These are phyloP conservation scores for Dipteronia dyeriana DNA, from an alignment of 345 rosid species.

Conservation along the genomic window DNA sequence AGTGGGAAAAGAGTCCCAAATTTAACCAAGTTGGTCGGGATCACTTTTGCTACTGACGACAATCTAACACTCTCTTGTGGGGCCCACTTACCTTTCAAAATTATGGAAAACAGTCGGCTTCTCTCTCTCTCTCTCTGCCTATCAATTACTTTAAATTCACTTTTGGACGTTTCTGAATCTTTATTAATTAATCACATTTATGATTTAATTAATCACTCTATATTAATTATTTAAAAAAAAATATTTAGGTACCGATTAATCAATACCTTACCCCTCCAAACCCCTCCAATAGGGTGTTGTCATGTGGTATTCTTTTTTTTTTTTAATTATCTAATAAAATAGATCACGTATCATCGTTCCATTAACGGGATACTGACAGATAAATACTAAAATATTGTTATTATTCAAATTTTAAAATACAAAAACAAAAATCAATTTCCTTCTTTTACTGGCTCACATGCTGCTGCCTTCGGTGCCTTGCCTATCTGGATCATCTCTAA, in stretches of 20 bases:
- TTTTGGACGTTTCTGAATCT: constrained; percentile 5
- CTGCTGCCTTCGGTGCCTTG: background rate
- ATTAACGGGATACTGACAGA: too few relatives aligned
- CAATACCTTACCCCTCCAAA: too few relatives aligned
- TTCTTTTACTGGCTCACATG: background rate
- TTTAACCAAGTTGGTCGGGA: background rate
- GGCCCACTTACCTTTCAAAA: background rate
- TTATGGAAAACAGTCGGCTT: background rate
- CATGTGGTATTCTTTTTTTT: too few relatives aligned
- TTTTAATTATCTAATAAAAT: too few relatives aligned
- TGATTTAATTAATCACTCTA: background rate
- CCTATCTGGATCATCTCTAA: background rate
- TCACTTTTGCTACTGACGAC: background rate
- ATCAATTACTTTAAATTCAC: background rate
- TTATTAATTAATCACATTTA: background rate
- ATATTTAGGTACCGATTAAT: too few relatives aligned
- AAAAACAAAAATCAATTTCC: background rate
- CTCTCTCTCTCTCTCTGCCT: background rate
- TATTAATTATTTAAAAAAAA: background rate
- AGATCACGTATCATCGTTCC: too few relatives aligned
- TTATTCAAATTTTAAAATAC: too few relatives aligned
- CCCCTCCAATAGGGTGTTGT: too few relatives aligned
- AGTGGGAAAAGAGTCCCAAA: background rate
- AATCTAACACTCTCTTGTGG: background rate
- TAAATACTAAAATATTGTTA: too few relatives aligned